Evolutionary conservation across 306 rosid genomes (phyloP).

Genomic region (Adenanthera pavonina): DNA sequence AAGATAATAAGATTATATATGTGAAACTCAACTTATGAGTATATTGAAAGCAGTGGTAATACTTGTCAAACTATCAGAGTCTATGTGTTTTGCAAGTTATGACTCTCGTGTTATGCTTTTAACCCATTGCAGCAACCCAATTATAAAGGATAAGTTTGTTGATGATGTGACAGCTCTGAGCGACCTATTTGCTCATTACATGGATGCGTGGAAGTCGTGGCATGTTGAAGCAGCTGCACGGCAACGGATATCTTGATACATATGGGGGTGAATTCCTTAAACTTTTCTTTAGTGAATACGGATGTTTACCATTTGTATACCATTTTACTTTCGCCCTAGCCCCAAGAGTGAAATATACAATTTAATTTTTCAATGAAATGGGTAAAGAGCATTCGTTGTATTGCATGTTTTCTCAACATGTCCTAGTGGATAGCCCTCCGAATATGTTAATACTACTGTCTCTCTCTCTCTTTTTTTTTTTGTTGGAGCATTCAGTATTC

Average conservation of each 20-base stretch:
- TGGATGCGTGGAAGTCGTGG: slow-evolving; percentile 64
- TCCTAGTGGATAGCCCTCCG: not conserved
- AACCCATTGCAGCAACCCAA: slow-evolving; percentile 27
- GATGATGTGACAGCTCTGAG: slow-evolving; percentile 43
- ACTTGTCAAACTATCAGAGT: not conserved
- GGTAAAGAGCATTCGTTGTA: not conserved
- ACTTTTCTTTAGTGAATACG: not conserved
- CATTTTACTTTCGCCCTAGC: not conserved
- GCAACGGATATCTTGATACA: slow-evolving; percentile 36
- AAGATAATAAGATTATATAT: not conserved
- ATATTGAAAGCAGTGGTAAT: not conserved
- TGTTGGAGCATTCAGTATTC: no score
- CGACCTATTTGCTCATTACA: slow-evolving; percentile 58
- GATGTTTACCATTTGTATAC: not conserved
- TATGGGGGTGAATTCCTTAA: not conserved
- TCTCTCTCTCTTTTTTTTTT: not conserved
- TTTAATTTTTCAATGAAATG: slow-evolving; percentile 18
- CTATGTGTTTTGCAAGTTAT: slow-evolving; percentile 1
- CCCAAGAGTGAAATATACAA: not conserved
- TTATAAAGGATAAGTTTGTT: slow-evolving; percentile 33
- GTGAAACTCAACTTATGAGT: not conserved
- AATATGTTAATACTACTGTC: not conserved
- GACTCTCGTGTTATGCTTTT: not conserved
- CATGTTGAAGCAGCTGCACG: slow-evolving; percentile 27
- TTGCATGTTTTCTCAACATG: not conserved